Percentiles rank a stretch among this genome's conserved stretches.
These are phyloP conservation scores for Spirogloea muscicola DNA, from an alignment of 139 green algal species.

Conservation along the genomic window DNA sequence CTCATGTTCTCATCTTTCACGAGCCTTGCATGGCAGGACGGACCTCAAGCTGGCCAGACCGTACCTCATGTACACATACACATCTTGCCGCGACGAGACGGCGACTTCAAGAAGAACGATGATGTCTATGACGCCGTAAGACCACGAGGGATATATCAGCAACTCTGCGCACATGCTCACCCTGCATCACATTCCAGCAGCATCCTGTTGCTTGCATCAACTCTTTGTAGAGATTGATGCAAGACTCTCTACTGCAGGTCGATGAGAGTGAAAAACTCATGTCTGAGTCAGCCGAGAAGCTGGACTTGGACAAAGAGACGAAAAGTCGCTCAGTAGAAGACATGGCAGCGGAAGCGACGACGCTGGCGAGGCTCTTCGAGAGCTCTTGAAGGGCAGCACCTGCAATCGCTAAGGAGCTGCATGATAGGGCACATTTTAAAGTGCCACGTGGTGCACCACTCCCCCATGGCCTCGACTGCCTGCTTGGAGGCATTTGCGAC, in stretches of 20 bases:
- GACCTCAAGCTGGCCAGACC: slow-evolving; percentile 75
- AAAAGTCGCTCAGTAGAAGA: slow-evolving; percentile 30
- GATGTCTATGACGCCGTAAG: slow-evolving; percentile 77
- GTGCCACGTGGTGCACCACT: no score
- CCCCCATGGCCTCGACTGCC: no score
- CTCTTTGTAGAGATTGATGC: no score
- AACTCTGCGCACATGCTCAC: no score
- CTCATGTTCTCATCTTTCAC: no score
- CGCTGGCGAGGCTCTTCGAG: slow-evolving; percentile 35
- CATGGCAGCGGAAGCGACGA: slow-evolving; percentile 39
- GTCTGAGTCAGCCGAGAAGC: background rate
- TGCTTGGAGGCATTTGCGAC: no score
- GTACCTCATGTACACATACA: slow-evolving; percentile 97
- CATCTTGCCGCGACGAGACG: slow-evolving; percentile 74
- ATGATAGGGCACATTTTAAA: no score
- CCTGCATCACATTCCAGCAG: no score
- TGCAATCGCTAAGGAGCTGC: no score
- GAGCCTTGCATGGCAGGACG: slow-evolving; percentile 47
- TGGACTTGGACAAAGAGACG: slow-evolving; percentile 29
- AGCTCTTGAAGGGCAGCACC: no score
- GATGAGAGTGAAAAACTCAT: slow-evolving; percentile 18
- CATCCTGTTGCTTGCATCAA: no score
- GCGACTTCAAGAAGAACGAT: slow-evolving; percentile 91
- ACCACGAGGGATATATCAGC: no score
- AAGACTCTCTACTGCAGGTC: slow-evolving; percentile 2